Evolutionary conservation across 495 filamentous ascomycete species (phyloP), one percentile per base, ranked within the genome.

Genomic region (Penicillium turbatum): DNA sequence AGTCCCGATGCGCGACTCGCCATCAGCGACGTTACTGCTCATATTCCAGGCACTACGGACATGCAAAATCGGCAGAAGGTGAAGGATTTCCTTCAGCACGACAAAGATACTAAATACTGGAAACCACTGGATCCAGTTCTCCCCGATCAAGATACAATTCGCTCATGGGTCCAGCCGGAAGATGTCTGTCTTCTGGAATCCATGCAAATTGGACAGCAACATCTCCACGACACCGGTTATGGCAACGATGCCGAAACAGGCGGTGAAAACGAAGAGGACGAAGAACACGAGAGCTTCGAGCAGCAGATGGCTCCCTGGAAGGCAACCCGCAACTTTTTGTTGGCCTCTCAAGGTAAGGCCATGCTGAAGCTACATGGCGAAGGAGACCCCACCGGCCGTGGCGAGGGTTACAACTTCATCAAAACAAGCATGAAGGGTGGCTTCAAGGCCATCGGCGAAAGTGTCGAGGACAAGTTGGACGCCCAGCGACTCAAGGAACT

Each of bases 401-500:
- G 93, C 2, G 85, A 95, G 51, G 93, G 89, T 2, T 92, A 97
- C 74, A 96, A 86, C 66, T 96, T 97, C 67, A 86, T 99, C 59
- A 88, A 91, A 61, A 96, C 90, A 0, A 95, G 89, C 11, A 99
- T 99, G 93, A 99, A 99, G 68, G 93, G 93, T 41, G 93, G 93
- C 2, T 99, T 93, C 72, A 89, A 95, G 60, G 87, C 90, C 29
- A 79, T 90, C 52, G 88, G 92, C 9, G 90, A 96, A 61, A 92
- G 90, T 59, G 87, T 90, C 2, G 81, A 87, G 35, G 89, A 95
- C 43, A 95, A 89, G 53, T 82, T 95, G 35, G 87, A 89, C 49
- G 84, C 84, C n/a, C 80, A 87, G 55, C 82, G 88, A 57, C 78
- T 86, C 51, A 95, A 95, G 62, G 91, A 93, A 24, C 88, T 92